These are phyloP conservation scores for Colletotrichum truncatum DNA, from an alignment of 2,329 filamentous ascomycete genomes.

Conservation along the genomic window DNA sequence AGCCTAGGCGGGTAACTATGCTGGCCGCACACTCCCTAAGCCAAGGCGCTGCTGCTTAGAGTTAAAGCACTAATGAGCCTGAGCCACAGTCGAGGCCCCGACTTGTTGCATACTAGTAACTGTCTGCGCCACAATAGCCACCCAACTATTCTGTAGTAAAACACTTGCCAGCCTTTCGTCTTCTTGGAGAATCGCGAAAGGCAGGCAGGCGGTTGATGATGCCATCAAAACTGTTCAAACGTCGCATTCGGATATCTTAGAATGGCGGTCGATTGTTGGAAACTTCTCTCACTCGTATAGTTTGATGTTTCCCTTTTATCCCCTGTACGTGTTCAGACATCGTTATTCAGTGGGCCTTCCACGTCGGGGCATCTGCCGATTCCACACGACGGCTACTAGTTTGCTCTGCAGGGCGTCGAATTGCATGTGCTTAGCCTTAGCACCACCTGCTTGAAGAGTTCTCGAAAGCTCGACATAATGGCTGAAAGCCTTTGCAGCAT, in stretches of 20 bases:
- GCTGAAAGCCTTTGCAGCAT: not conserved
- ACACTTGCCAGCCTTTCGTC: not conserved
- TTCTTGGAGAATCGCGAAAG: no score
- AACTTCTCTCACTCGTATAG: not conserved
- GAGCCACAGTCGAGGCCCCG: no score
- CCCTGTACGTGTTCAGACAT: no score
- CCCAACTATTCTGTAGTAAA: not conserved
- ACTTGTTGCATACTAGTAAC: no score
- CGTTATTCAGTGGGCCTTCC: not conserved
- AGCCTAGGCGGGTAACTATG: not conserved
- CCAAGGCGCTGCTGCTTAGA: not conserved
- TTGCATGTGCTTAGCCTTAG: no score
- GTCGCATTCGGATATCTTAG: not conserved
- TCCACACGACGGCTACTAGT: not conserved
- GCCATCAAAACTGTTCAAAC: not conserved
- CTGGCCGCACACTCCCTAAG: not conserved
- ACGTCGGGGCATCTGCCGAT: not conserved
- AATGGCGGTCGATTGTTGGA: not conserved
- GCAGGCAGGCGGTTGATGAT: not conserved
- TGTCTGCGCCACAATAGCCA: constrained; percentile 18
- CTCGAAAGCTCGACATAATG: not conserved
- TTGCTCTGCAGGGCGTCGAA: not conserved
- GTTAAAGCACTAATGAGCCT: no score
- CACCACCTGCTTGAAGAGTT: not conserved
- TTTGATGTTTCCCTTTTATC: not conserved